Base-by-base conservation (phyloP, 2,329 filamentous ascomycete genomes). In the Bertia moriformis region DNA sequence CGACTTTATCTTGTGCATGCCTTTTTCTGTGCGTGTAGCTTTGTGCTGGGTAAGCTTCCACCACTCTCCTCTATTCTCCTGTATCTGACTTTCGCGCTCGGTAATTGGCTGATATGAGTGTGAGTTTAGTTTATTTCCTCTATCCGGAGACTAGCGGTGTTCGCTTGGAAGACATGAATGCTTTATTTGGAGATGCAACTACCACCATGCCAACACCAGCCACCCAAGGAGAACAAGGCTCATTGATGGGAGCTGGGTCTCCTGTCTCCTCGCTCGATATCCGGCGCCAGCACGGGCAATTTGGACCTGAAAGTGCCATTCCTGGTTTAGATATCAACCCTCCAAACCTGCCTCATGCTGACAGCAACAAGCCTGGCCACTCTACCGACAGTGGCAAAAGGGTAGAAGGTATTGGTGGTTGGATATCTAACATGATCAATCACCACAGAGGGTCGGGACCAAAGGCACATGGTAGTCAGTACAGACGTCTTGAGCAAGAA, bases 141-240 rank as follows among this genome's bases (percentile, higher is more conserved):
- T 93, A 89, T 54, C 84, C 85, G 7, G 85, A 93, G 60, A 93
- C 85, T 0, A 81, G 80, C 44, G 85, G 85, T 43, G 71, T 87
- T 41, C 78, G 83, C 39, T 64, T 91, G 18, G 83, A 91, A 61
- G 84, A 91, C 15, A 35, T 35, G 32, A 35, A 35, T 15, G 32
- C 15, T 18, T 15, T 35, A 13, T 35, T 35, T 35, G 32, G 32
- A 10, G 32, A 35, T 35, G 32, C 32, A 15, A 12, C 32, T 10
- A 35, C 32, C 17, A 15, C 32, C 32, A 35, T 35, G 32, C 32
- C 32, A 35, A 35, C 32, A 12, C 32, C 32, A 13, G 32, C 32
- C 12, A 35, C 32, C 7, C 10, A 35, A 35, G 32, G 12, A 7
- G 32, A 35, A 15, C 32, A 15, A 13, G 32, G 32, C 7, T 35